Conservation (phyloP, 495 filamentous ascomycete genomes). For the Staphylotrichum tortipilum region DNA sequence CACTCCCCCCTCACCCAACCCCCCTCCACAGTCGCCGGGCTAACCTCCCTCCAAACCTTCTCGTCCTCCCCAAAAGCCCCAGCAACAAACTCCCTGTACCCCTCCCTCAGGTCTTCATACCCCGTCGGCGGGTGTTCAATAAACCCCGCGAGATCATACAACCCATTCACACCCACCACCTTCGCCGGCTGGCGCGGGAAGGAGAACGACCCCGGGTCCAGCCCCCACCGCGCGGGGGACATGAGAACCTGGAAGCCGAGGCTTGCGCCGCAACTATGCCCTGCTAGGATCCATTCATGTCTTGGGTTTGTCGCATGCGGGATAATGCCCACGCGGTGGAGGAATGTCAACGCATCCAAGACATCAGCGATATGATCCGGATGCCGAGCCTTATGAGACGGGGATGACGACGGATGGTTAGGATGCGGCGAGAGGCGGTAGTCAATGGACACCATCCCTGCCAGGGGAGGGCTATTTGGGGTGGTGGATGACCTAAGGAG, state of each 20-base stretch:
- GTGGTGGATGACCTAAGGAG: neutral
- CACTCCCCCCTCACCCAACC: conserved; percentile 12
- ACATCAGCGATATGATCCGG: conserved; percentile 72
- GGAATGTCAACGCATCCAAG: conserved; percentile 48
- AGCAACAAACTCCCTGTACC: conserved; percentile 52
- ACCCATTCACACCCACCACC: conserved; percentile 46
- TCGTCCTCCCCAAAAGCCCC: conserved; percentile 56
- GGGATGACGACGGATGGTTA: conserved; percentile 25
- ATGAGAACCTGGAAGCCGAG: conserved; percentile 63
- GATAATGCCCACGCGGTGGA: conserved; percentile 38
- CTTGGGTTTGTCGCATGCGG: conserved; percentile 7
- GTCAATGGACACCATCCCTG: conserved; percentile 62
- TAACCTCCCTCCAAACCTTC: conserved; percentile 42
- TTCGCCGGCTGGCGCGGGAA: conserved; percentile 13
- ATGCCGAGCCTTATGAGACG: conserved; percentile 43
- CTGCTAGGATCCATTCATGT: conserved; percentile 49
- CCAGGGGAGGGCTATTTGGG: conserved; percentile 31
- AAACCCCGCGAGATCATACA: conserved; percentile 56
- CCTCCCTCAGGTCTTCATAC: conserved; percentile 37
- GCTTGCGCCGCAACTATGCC: conserved; percentile 70
- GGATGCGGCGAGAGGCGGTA: conserved; percentile 77
- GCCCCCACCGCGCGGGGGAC: conserved; percentile 23
- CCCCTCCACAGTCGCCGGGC: conserved; percentile 32
- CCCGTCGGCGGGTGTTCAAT: conserved; percentile 11
- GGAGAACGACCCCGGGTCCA: neutral